Percentiles rank a stretch among this genome's conserved stretches.
These are phyloP conservation scores for Solanum tarapatanum DNA, from an alignment of 257 asterid genomes.

Conservation along the genomic window DNA sequence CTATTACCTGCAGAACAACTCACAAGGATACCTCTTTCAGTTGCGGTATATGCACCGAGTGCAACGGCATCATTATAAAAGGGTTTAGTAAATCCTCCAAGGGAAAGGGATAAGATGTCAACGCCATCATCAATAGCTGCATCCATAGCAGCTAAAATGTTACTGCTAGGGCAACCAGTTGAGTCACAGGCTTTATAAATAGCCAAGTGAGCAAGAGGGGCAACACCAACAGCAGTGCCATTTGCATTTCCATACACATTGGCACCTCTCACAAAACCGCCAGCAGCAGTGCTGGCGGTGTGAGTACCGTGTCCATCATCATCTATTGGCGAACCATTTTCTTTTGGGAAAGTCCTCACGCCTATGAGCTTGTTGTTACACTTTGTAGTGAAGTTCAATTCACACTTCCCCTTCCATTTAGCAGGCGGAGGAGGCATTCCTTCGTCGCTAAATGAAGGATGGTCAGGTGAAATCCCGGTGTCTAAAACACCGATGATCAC, in stretches of 20 bases:
- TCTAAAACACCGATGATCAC: neutral
- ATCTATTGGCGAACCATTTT: constrained; percentile 14
- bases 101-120: constrained; percentile 26
- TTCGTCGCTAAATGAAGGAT: neutral
- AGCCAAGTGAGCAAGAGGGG: constrained; percentile 52
- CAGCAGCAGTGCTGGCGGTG: constrained; percentile 40
- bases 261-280: constrained; percentile 36
- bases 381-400: neutral
- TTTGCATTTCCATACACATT: constrained; percentile 34
- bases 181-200: constrained; percentile 23
- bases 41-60: constrained; percentile 27
- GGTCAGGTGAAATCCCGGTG: neutral
- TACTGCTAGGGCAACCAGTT: constrained; percentile 10
- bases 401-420: neutral
- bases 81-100: neutral
- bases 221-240: constrained; percentile 42
- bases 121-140: constrained; percentile 29
- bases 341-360: constrained; percentile 7
- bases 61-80: constrained; percentile 14
- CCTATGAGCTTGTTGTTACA: neutral
- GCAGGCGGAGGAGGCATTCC: neutral
- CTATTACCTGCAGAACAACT: constrained; percentile 21
- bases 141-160: constrained; percentile 35
- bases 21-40: constrained; percentile 32
- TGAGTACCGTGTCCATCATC: constrained; percentile 45